Evolutionary conservation across 495 filamentous ascomycete species (phyloP).

Genomic region (Neurospora sp.): DNA sequence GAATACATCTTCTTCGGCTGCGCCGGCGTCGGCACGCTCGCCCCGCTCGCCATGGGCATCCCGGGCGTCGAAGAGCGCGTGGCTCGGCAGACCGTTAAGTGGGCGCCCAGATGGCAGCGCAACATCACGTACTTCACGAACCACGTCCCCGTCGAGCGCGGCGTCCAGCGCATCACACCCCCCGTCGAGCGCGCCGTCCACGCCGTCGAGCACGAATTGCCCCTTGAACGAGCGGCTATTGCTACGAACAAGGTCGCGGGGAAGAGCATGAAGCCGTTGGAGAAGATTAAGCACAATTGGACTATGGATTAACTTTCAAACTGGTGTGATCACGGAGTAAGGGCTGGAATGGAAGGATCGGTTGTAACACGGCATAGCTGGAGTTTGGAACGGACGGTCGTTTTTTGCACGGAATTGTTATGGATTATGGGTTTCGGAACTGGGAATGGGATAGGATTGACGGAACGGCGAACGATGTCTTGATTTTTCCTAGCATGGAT

Average conservation of each 20-base stretch:
- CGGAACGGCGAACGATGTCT: neutral
- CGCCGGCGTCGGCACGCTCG: constrained; percentile 33
- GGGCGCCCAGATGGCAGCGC: constrained; percentile 42
- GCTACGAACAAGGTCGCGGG: neutral
- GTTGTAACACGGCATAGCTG: neutral
- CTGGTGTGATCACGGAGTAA: neutral
- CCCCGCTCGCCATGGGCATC: constrained; percentile 38
- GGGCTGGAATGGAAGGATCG: neutral
- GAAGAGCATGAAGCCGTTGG: neutral
- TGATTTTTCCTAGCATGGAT: neutral
- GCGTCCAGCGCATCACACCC: constrained; percentile 33
- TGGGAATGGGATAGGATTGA: neutral
- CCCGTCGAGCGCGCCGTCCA: constrained; percentile 31
- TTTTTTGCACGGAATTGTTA: neutral
- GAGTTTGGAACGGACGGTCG: neutral
- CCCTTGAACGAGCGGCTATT: constrained; percentile 32
- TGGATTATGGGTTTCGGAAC: neutral
- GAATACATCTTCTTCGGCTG: constrained; percentile 34
- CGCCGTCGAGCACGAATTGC: constrained; percentile 29
- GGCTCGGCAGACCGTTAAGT: constrained; percentile 31
- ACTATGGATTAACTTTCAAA: neutral
- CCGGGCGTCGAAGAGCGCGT: constrained; percentile 38
- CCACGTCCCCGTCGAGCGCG: constrained; percentile 32
- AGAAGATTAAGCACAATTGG: neutral
- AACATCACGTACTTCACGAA: constrained; percentile 37